Conservation (phyloP, 176 grass and related monocot species). For the Cymbopogon citratus region DNA sequence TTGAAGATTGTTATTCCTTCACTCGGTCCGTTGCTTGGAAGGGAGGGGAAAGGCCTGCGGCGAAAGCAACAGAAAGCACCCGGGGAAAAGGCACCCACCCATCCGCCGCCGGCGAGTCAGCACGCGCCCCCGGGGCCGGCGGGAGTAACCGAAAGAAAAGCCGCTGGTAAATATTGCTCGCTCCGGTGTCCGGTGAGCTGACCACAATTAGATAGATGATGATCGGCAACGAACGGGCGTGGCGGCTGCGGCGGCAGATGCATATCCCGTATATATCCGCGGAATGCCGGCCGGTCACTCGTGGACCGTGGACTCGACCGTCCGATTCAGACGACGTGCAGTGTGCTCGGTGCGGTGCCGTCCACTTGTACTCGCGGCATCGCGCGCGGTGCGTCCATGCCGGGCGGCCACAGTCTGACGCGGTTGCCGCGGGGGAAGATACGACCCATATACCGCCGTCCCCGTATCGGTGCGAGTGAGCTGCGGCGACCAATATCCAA, state of each 20-base stretch:
- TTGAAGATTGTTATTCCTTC: not conserved
- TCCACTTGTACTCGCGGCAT: not conserved
- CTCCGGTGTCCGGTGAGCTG: not conserved
- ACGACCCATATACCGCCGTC: not conserved
- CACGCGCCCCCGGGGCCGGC: too few relatives aligned
- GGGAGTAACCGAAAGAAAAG: not conserved
- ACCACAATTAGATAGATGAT: not conserved
- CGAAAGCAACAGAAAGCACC: not conserved
- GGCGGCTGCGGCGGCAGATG: not conserved
- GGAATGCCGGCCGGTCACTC: not conserved
- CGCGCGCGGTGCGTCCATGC: not conserved
- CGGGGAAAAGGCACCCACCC: not conserved
- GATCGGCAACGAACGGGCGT: too few relatives aligned
- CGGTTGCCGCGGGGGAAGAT: not conserved
- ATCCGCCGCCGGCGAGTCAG: too few relatives aligned
- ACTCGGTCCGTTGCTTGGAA: constrained; percentile 1
- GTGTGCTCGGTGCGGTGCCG: not conserved
- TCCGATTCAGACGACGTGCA: not conserved
- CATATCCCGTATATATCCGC: not conserved
- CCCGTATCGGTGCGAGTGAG: not conserved
- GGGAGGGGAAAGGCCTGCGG: constrained; percentile 5
- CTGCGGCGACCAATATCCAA: not conserved
- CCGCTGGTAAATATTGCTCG: too few relatives aligned
- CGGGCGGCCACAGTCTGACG: not conserved
- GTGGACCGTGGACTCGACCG: constrained; percentile 5